phyloP scores from a whole-genome alignment of 495 filamentous ascomycete species.

The Aspergillus olivimuriae region DNA sequence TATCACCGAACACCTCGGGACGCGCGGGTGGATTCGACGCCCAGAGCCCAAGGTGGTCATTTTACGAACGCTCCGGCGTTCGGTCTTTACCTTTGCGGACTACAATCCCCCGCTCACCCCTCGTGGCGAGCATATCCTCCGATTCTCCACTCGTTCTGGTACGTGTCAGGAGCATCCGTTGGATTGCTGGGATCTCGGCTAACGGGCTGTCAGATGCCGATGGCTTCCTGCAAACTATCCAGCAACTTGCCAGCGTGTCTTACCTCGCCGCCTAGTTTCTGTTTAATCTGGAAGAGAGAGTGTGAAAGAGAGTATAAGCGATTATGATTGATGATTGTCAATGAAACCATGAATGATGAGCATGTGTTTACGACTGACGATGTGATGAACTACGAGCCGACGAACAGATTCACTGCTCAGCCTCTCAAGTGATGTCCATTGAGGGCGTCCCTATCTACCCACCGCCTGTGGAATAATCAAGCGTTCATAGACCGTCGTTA shows the following conservation, averaged over 20 bases:
- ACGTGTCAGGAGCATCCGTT: constrained; percentile 1
- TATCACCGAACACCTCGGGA: constrained; percentile 54
- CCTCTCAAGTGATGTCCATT: too few relatives aligned
- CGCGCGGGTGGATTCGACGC: constrained; percentile 51
- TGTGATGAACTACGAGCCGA: too few relatives aligned
- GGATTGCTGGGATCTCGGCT: neutral
- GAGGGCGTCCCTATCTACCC: too few relatives aligned
- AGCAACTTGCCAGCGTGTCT: neutral
- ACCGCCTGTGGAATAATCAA: too few relatives aligned
- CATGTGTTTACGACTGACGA: too few relatives aligned
- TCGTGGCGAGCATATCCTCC: constrained; percentile 33
- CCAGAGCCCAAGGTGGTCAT: constrained; percentile 47
- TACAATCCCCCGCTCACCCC: constrained; percentile 40
- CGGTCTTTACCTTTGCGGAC: constrained; percentile 52
- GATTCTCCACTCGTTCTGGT: constrained; percentile 32
- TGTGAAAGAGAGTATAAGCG: too few relatives aligned
- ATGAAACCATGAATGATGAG: too few relatives aligned
- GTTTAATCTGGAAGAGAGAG: too few relatives aligned
- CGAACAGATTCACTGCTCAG: too few relatives aligned
- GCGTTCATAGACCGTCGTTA: too few relatives aligned
- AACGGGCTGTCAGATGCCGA: constrained; percentile 28
- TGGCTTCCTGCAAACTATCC: constrained; percentile 17
- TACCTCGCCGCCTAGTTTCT: too few relatives aligned
- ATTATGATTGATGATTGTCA: too few relatives aligned
- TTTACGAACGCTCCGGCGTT: constrained; percentile 54